Evolutionary conservation across 176 grass and related monocot species (phyloP), one percentile per base, ranked within the genome.

Genomic region (Saccharum spontaneum): DNA sequence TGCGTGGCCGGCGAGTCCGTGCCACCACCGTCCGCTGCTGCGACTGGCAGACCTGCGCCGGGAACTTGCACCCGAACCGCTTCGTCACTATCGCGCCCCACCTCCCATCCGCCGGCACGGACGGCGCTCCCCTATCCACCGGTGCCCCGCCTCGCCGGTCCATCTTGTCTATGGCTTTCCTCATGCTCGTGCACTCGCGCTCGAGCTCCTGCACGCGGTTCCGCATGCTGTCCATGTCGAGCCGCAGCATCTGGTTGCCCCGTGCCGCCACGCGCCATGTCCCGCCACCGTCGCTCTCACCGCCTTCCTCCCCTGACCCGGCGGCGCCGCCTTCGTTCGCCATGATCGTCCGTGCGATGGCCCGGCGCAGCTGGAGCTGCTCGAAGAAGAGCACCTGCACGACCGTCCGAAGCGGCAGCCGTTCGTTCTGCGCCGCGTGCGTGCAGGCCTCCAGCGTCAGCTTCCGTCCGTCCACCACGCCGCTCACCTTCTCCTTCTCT

Each of bases 331-430:
- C 83, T 60, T 96, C 97, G 18, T 89, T 88, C 4, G 84, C 90
- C 39, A 97, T 75, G 55, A 99, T 92, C 17, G 97, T 97, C 63
- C 77, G 77, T 0, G 92, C 89, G 37, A 99, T 99, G 8, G 94
- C 97, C 23, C 84, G 86, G 6, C 94, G 94, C n/a, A 99, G 92
- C 90, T 99, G 97, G 18, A 97, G 90, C 84, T 99, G 97, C 88
- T 99, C 97, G 88, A 99, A 99, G 90, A 99, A 99, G 41, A 99
- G 90, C 61, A 97, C 97, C 79, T 97, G 97, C 61, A 99, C 97
- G 1, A 99, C 94, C 7, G 97, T 91, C 66, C 97, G 86, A 40
- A 97, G 79, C 4, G 97, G 94, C 76, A 99, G 83, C 71, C 97
- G 90, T 24, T 99, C 97, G 20, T 99, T 97, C 88, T 99, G 97